Evolutionary conservation across 768 basidiomycete species (phyloP).

Genomic region (Cystobasidium tubakii): DNA sequence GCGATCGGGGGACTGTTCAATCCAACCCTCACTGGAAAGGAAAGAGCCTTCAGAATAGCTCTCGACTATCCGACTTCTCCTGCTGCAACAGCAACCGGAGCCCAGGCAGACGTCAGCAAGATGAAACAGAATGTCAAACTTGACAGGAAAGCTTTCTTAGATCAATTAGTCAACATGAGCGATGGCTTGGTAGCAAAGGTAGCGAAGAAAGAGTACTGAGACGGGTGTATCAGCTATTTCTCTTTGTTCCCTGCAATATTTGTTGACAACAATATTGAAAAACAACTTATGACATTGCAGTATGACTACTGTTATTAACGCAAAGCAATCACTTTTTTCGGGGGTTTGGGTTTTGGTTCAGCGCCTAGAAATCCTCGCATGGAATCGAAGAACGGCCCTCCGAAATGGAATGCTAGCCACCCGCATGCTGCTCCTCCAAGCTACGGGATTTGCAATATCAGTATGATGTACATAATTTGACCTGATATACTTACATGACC

Average conservation of each 20-base stretch:
- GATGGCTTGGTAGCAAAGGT: slow-evolving; percentile 17
- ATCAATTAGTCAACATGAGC: slow-evolving; percentile 1
- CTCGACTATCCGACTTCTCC: slow-evolving; percentile 3
- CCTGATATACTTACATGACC: slow-evolving; percentile 11
- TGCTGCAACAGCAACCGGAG: background rate
- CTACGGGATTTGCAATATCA: background rate
- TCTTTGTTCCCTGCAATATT: background rate
- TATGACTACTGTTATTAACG: background rate
- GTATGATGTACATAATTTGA: background rate
- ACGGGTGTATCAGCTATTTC: background rate
- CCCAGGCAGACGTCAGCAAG: background rate
- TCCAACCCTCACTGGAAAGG: slow-evolving; percentile 50
- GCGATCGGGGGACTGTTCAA: slow-evolving; percentile 82
- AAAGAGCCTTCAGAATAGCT: slow-evolving; percentile 21
- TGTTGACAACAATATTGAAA: background rate
- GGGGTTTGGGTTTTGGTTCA: background rate
- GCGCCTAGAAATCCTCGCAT: background rate
- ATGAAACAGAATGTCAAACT: slow-evolving; percentile 4
- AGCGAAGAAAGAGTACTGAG: background rate
- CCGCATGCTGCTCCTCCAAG: slow-evolving; percentile 27
- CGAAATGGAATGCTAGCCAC: slow-evolving; percentile 4
- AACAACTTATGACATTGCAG: no score
- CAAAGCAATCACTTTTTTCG: background rate
- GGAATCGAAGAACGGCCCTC: slow-evolving; percentile 15
- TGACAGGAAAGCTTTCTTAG: background rate